These are phyloP conservation scores for Mortierella sp. DNA, from an alignment of 371 early-diverging fungal genomes.

Conservation along the genomic window DNA sequence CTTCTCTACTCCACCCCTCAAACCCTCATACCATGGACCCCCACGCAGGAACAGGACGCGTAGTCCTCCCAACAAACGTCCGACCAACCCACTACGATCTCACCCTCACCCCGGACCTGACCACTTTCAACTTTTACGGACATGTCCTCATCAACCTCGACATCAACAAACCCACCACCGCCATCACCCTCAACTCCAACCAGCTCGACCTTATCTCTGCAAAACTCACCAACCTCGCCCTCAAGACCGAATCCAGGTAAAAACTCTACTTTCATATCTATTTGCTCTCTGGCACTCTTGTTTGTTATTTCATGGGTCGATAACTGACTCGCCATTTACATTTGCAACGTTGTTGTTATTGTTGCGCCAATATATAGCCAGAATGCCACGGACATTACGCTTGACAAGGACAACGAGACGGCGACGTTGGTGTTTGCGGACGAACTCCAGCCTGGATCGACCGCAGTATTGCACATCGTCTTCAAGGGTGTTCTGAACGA, in stretches of 20 bases:
- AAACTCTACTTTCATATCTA: background rate
- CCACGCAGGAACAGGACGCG: constrained; percentile 56
- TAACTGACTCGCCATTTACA: background rate
- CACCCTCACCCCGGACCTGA: constrained; percentile 75
- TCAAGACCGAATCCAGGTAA: constrained; percentile 73
- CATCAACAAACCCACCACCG: constrained; percentile 72
- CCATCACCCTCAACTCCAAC: constrained; percentile 74
- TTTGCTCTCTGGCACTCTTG: too few species aligned
- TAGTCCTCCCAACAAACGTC: constrained; percentile 80
- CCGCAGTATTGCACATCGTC: constrained; percentile 73
- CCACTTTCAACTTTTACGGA: constrained; percentile 77
- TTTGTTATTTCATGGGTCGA: too few species aligned
- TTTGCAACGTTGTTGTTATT: background rate
- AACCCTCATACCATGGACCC: constrained; percentile 30
- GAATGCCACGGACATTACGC: constrained; percentile 73
- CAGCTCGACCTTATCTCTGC: constrained; percentile 69
- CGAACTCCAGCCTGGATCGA: constrained; percentile 73
- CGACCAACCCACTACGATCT: constrained; percentile 83
- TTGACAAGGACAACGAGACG: constrained; percentile 78
- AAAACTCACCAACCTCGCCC: constrained; percentile 61
- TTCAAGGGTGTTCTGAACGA: constrained; percentile 89
- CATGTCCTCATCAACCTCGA: constrained; percentile 71
- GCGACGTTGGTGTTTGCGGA: constrained; percentile 80
- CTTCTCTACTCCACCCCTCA: background rate
- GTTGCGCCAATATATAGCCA: constrained; percentile 59